Conservation (phyloP, 2,329 filamentous ascomycete genomes). For the Niveomyces coronatus region DNA sequence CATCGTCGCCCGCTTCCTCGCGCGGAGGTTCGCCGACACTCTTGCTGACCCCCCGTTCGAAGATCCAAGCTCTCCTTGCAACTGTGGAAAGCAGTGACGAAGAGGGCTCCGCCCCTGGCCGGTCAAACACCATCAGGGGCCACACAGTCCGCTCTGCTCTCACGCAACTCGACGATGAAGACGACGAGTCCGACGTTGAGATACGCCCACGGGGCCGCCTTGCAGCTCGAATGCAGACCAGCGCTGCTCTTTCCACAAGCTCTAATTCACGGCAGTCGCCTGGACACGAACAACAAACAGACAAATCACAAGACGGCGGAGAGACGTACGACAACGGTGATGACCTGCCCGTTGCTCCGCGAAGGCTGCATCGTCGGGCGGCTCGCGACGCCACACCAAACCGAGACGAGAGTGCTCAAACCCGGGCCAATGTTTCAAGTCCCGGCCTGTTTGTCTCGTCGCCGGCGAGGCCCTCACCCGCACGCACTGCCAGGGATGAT, state of each 20-base stretch:
- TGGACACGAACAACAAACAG: slow-evolving; percentile 33
- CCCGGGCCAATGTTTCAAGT: slow-evolving; percentile 18
- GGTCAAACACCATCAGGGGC: slow-evolving; percentile 13
- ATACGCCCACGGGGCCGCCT: slow-evolving; percentile 51
- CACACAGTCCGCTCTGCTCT: slow-evolving; percentile 13
- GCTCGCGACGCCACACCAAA: slow-evolving; percentile 25
- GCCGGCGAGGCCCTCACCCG: slow-evolving; percentile 27
- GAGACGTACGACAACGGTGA: slow-evolving; percentile 31
- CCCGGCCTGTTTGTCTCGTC: slow-evolving; percentile 49
- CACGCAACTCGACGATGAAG: slow-evolving; percentile 28
- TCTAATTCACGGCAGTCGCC: slow-evolving; percentile 23
- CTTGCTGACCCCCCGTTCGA: slow-evolving; percentile 41
- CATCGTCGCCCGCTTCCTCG: slow-evolving; percentile 33
- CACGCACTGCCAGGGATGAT: slow-evolving; percentile 18
- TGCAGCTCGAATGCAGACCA: slow-evolving; percentile 51
- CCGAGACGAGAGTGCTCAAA: slow-evolving; percentile 12
- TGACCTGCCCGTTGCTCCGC: slow-evolving; percentile 29
- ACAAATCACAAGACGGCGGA: slow-evolving; percentile 17
- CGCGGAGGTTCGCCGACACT: slow-evolving; percentile 29
- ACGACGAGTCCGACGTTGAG: slow-evolving; percentile 30
- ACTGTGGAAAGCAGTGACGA: slow-evolving; percentile 40
- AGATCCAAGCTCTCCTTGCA: slow-evolving; percentile 43
- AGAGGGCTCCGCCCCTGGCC: slow-evolving; percentile 17
- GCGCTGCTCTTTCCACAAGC: slow-evolving; percentile 10
- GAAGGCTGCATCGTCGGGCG: slow-evolving; percentile 28